These are phyloP conservation scores for Lasiosphaeria hispida DNA, from an alignment of 495 filamentous ascomycete genomes.

Conservation along the genomic window DNA sequence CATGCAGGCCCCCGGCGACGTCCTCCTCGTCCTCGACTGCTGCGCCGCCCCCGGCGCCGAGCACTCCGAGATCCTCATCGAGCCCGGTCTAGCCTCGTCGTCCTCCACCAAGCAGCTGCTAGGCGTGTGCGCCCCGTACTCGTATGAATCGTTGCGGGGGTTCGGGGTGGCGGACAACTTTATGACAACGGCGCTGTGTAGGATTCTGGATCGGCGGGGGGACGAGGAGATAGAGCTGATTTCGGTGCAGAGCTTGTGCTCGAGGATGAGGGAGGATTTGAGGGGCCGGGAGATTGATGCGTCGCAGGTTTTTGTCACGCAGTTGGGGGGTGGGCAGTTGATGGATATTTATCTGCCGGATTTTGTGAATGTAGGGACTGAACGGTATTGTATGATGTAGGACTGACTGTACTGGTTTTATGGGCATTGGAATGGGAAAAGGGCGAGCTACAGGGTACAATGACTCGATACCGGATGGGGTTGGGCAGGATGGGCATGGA, in stretches of 20 bases:
- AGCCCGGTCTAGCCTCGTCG: slow-evolving; percentile 17
- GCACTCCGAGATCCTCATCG: slow-evolving; percentile 16
- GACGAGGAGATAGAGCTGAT: slow-evolving; percentile 2
- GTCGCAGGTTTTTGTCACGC: slow-evolving; percentile 27
- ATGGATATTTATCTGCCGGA: slow-evolving; percentile 26
- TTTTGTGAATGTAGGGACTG: background rate
- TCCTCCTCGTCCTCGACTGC: slow-evolving; percentile 30
- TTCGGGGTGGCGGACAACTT: background rate
- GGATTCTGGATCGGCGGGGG: slow-evolving; percentile 13
- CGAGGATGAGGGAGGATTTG: slow-evolving; percentile 24
- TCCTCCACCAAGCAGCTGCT: slow-evolving; percentile 26
- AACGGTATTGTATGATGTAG: background rate
- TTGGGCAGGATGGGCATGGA: no score
- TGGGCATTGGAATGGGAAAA: no score
- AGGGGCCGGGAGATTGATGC: slow-evolving; percentile 8
- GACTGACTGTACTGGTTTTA: background rate
- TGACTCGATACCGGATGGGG: no score
- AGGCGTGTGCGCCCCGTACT: slow-evolving; percentile 20
- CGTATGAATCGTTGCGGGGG: no score
- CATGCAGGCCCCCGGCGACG: slow-evolving; percentile 21
- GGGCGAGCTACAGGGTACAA: no score
- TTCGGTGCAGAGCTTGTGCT: slow-evolving; percentile 29
- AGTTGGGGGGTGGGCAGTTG: slow-evolving; percentile 27
- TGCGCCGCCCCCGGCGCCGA: slow-evolving; percentile 8
- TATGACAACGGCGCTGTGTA: slow-evolving; percentile 23